phyloP scores from a whole-genome alignment of 768 basidiomycete genomes.

The Mycena alexandri region DNA sequence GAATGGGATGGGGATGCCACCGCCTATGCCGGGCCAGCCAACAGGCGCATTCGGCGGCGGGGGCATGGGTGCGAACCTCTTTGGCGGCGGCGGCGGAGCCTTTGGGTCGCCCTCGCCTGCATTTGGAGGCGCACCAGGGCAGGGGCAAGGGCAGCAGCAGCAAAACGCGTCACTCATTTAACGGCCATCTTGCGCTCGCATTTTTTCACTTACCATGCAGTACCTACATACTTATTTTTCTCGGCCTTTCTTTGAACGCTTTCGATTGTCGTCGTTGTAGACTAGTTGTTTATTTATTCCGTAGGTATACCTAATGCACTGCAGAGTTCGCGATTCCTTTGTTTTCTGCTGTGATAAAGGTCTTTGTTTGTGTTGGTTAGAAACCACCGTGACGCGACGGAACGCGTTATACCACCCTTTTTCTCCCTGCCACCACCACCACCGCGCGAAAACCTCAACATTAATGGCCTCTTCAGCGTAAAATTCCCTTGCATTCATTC shows the following conservation, averaged over 20 bases:
- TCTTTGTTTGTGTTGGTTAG: neutral
- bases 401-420: conserved; percentile 25
- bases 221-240: conserved; percentile 26
- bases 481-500: neutral
- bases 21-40: neutral
- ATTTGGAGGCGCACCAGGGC: conserved; percentile 32
- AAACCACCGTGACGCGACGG: conserved; percentile 21
- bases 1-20: too few relatives aligned
- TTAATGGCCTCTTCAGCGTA: conserved; percentile 23
- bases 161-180: conserved; percentile 64
- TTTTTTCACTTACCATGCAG: conserved; percentile 7
- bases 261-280: conserved; percentile 19
- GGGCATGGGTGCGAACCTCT: conserved; percentile 23
- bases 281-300: conserved; percentile 26
- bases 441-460: neutral
- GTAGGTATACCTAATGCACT: conserved; percentile 13
- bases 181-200: conserved; percentile 16
- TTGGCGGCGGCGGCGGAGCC: conserved; percentile 31
- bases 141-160: conserved; percentile 52
- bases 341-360: neutral
- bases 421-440: conserved; percentile 32
- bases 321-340: conserved; percentile 5
- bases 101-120: conserved; percentile 42
- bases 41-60: conserved; percentile 23
- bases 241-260: conserved; percentile 12